Evolutionary conservation across 352 stramenopile species (phyloP).

Genomic region (Phytopythium chamaehyphon): DNA sequence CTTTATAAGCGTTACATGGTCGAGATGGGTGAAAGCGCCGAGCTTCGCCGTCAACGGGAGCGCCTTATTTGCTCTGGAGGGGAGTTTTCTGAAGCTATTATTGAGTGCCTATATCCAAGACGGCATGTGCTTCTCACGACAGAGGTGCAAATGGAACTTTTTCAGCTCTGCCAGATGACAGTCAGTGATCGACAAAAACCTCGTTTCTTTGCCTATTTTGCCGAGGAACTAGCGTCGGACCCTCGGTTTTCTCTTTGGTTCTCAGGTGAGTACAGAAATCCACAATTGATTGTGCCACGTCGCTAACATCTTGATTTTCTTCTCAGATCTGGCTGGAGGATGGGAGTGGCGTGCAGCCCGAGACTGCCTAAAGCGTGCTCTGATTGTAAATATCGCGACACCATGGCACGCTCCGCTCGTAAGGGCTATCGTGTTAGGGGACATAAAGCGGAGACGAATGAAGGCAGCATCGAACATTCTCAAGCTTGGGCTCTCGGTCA

Average conservation of each 20-base stretch:
- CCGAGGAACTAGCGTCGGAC: conserved; percentile 22
- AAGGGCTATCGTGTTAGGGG: conserved; percentile 32
- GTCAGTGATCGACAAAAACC: conserved; percentile 24
- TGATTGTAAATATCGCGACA: conserved; percentile 22
- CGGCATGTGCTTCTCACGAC: conserved; percentile 24
- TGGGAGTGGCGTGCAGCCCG: conserved; percentile 48
- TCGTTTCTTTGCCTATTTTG: conserved; percentile 27
- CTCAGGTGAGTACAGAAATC: conserved; percentile 22
- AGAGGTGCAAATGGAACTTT: conserved; percentile 28
- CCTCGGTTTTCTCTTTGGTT: conserved; percentile 42
- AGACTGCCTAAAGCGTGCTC: conserved; percentile 25
- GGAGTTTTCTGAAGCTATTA: conserved; percentile 28
- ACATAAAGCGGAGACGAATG: conserved; percentile 36
- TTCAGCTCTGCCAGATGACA: conserved; percentile 29
- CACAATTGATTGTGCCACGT: not conserved
- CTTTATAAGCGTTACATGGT: conserved; percentile 38
- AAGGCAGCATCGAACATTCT: conserved; percentile 34
- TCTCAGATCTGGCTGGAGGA: conserved; percentile 29
- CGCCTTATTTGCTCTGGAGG: conserved; percentile 14
- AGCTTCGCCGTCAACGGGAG: conserved; percentile 25
- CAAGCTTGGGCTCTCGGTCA: conserved; percentile 19
- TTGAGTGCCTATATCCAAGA: conserved; percentile 42
- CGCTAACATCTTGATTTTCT: not conserved
- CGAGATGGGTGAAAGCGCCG: conserved; percentile 33
- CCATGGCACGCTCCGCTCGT: conserved; percentile 21